Percentiles rank a stretch among this genome's conserved stretches.
Evolutionary conservation across 805 yeast genomes (phyloP).

Genomic region (Maudiozyma barnettii): DNA sequence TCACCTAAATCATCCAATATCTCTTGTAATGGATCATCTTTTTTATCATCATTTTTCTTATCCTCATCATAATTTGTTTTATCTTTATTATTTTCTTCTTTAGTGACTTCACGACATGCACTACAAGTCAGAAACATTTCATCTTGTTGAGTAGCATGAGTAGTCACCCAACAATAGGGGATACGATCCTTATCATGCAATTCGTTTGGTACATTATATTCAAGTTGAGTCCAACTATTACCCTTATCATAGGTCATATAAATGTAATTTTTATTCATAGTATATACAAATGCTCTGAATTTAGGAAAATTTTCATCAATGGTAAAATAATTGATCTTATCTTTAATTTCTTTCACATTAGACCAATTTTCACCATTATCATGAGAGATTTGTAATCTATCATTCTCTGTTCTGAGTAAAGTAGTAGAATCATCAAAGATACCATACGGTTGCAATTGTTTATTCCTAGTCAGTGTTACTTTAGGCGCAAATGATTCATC

Average conservation of each 20-base stretch:
- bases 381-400: slow-evolving; percentile 30
- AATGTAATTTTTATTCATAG: neutral
- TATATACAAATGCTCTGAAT: slow-evolving; percentile 16
- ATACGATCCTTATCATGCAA: neutral
- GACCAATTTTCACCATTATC: slow-evolving; percentile 47
- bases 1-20: neutral
- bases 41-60: neutral
- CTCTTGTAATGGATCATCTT: neutral
- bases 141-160: slow-evolving; percentile 14
- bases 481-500: slow-evolving; percentile 12
- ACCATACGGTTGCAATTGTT: slow-evolving; percentile 4
- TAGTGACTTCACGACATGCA: slow-evolving; percentile 3
- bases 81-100: neutral
- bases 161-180: slow-evolving; percentile 3
- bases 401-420: slow-evolving; percentile 28
- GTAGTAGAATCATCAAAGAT: slow-evolving; percentile 46
- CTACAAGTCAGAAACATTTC: slow-evolving; percentile 9
- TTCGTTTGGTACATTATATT: neutral
- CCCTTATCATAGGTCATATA: slow-evolving; percentile 25
- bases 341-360: slow-evolving; percentile 5
- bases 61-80: neutral
- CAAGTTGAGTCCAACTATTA: slow-evolving; percentile 15
- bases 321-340: neutral
- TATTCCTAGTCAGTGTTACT: slow-evolving; percentile 7
- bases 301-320: slow-evolving; percentile 11